Evolutionary conservation across 2,329 filamentous ascomycete species (phyloP).

Genomic region (Pseudophaeomoniella oleicola): DNA sequence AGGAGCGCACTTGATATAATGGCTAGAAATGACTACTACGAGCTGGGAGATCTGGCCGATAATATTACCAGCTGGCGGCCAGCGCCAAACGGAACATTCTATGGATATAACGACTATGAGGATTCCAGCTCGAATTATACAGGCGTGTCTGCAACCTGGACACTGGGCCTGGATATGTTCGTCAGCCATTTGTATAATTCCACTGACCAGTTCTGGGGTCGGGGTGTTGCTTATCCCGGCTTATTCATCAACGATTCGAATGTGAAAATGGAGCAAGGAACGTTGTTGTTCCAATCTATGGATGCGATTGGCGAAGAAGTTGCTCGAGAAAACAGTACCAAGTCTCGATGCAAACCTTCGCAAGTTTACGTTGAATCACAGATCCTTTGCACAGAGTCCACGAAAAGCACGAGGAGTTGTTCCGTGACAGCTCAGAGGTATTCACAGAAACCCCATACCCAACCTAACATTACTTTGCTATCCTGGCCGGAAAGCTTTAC

Average conservation of each 20-base stretch:
- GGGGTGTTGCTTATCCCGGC: constrained; percentile 3
- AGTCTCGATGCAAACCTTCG: constrained; percentile 6
- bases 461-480: constrained; percentile 5
- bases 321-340: constrained; percentile 5
- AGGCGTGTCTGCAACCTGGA: background rate
- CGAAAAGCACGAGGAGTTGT: too few relatives aligned
- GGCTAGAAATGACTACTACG: background rate
- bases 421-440: constrained; percentile 5
- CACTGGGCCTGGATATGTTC: background rate
- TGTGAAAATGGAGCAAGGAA: constrained; percentile 5
- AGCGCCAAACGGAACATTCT: background rate
- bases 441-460: constrained; percentile 4
- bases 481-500: background rate
- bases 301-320: too few relatives aligned
- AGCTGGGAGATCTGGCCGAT: background rate
- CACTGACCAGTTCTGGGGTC: too few relatives aligned
- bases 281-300: constrained; percentile 7
- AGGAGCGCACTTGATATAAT: background rate
- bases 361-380: constrained; percentile 8
- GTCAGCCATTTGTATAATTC: background rate
- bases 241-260: constrained; percentile 4
- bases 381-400: constrained; percentile 4
- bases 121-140: background rate
- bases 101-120: too few relatives aligned
- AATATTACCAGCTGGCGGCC: background rate